Conservation (phyloP, 805 yeast genomes). For the Kodamaea kakaduensis region DNA sequence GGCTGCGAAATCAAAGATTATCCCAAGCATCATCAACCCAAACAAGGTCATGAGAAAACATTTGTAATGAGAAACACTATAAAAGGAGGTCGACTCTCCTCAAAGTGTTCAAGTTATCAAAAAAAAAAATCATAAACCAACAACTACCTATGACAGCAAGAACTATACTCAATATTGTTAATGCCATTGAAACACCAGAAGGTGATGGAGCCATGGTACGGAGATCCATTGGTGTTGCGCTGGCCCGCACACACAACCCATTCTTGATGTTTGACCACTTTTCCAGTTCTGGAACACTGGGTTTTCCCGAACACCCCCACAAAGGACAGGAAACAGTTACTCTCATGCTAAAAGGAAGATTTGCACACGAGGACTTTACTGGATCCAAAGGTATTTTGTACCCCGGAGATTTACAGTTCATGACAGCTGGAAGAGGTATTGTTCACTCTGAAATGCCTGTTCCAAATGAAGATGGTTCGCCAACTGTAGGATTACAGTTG, state of each 20-base stretch:
- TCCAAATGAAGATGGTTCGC: conserved; percentile 41
- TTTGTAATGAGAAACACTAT: too few relatives aligned
- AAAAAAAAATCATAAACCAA: too few relatives aligned
- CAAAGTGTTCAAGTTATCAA: too few relatives aligned
- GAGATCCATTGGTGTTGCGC: conserved; percentile 69
- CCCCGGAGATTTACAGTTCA: conserved; percentile 85
- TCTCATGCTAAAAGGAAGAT: conserved; percentile 56
- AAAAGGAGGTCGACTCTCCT: too few relatives aligned
- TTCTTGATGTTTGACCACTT: conserved; percentile 82
- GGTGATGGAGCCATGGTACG: conserved; percentile 86
- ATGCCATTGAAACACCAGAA: conserved; percentile 69
- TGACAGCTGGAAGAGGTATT: conserved; percentile 90
- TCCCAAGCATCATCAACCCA: too few relatives aligned
- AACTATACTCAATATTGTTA: conserved; percentile 29
- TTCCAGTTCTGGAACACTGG: conserved; percentile 57
- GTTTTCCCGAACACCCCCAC: conserved; percentile 84
- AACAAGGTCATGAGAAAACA: too few relatives aligned
- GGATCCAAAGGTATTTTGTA: conserved; percentile 71
- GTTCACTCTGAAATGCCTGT: conserved; percentile 88
- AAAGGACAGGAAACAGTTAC: conserved; percentile 83
- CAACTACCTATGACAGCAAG: conserved; percentile 19
- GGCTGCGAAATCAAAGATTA: too few relatives aligned
- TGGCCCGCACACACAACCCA: conserved; percentile 73
- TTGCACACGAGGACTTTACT: conserved; percentile 84
- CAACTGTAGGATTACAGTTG: conserved; percentile 66